phyloP scores from a whole-genome alignment of 176 grass and related monocot species.

The Secale cereale region DNA sequence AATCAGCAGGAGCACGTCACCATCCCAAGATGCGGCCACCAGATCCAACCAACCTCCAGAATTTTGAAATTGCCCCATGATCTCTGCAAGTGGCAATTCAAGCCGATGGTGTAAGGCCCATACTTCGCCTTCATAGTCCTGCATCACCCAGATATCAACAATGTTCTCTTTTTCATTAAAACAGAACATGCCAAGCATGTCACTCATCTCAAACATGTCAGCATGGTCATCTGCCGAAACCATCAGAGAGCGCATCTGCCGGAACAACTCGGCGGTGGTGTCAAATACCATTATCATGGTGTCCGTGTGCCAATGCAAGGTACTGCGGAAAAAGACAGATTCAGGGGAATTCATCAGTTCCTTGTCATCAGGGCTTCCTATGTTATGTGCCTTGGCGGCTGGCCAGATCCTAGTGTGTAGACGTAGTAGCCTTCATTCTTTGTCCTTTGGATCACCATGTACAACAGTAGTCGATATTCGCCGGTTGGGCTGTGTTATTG shows the following conservation, averaged over 20 bases:
- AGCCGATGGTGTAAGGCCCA: not conserved
- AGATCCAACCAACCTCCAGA: too few relatives aligned
- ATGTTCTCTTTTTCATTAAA: too few relatives aligned
- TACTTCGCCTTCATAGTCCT: not conserved
- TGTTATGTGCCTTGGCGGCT: not conserved
- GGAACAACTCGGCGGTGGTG: not conserved
- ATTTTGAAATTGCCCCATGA: not conserved
- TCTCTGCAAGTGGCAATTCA: not conserved
- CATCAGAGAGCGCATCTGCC: not conserved
- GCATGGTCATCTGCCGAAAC: not conserved
- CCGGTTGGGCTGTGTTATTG: not conserved
- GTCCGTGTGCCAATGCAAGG: not conserved
- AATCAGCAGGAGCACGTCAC: too few relatives aligned
- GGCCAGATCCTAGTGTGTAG: not conserved
- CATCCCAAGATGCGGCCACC: too few relatives aligned
- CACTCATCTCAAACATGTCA: not conserved
- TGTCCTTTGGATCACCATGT: not conserved
- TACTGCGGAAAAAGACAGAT: not conserved
- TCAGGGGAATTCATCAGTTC: not conserved
- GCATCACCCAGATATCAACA: not conserved
- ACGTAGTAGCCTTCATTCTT: not conserved
- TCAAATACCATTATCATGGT: not conserved
- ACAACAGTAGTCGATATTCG: not conserved
- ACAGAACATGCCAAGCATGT: not conserved
- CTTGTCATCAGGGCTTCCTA: not conserved